A percentile compares a stretch with the other conserved stretches of the same genome.
phyloP scores from a whole-genome alignment of 805 yeast genomes.

The Pichia phayaonensis region DNA sequence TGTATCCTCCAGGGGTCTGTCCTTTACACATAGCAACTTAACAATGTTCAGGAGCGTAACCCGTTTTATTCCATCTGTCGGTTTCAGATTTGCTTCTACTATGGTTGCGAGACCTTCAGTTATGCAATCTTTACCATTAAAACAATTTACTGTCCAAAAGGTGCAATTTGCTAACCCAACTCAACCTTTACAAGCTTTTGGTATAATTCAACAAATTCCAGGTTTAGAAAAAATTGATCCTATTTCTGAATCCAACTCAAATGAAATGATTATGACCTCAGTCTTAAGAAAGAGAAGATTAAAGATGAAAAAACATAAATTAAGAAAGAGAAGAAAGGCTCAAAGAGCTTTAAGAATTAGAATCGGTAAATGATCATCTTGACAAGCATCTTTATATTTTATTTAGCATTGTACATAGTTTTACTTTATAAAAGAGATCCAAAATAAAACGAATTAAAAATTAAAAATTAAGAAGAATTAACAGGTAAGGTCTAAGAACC shows the following conservation, averaged over 20 bases:
- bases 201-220: background rate
- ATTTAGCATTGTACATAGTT: slow-evolving; percentile 2
- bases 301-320: slow-evolving; percentile 96
- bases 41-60: slow-evolving; percentile 3
- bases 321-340: slow-evolving; percentile 93
- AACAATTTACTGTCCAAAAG: background rate
- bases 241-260: slow-evolving; percentile 6
- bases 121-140: background rate
- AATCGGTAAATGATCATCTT: slow-evolving; percentile 34
- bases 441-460: background rate
- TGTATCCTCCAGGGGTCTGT: too few species aligned
- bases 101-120: background rate
- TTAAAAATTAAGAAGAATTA: background rate
- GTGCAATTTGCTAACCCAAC: slow-evolving; percentile 1
- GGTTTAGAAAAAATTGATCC: background rate
- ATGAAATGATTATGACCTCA: slow-evolving; percentile 46
- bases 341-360: slow-evolving; percentile 77
- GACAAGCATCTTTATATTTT: background rate
- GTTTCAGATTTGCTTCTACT: slow-evolving; percentile 11
- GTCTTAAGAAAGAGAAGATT: slow-evolving; percentile 80
- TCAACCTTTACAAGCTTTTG: background rate
- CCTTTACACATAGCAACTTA: background rate
- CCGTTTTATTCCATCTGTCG: slow-evolving; percentile 5
- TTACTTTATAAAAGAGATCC: background rate
- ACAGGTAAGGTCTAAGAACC: too few species aligned